Evolutionary conservation across 2,329 filamentous ascomycete genomes (phyloP).

Genomic region (Fusarium robinianum): DNA sequence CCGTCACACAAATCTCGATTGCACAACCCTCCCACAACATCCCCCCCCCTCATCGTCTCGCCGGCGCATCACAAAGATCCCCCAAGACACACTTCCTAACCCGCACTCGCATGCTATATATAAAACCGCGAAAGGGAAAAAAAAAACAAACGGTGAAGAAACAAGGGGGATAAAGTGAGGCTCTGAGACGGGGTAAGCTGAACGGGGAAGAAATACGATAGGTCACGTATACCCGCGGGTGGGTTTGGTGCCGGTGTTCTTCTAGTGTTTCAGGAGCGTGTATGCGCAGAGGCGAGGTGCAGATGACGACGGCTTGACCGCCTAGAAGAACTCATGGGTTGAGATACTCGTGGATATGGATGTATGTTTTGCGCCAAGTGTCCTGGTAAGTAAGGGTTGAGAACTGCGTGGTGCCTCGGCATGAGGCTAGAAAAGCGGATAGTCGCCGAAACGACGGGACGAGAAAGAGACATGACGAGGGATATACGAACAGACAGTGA

Average conservation of each 20-base stretch:
- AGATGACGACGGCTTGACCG: slow-evolving; percentile 28
- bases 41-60: slow-evolving; percentile 2
- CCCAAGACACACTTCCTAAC: too few species aligned
- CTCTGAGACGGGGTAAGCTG: too few species aligned
- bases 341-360: neutral
- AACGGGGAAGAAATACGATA: too few species aligned
- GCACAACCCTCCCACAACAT: slow-evolving; percentile 30
- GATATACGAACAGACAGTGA: slow-evolving; percentile 5
- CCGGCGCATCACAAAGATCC: too few species aligned
- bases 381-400: too few species aligned
- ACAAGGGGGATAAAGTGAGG: neutral
- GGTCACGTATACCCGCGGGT: too few species aligned
- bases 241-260: too few species aligned
- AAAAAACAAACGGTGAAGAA: neutral
- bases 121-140: slow-evolving; percentile 22
- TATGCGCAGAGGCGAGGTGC: slow-evolving; percentile 28
- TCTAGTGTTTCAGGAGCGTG: slow-evolving; percentile 31
- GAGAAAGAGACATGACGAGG: too few species aligned
- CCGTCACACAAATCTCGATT: slow-evolving; percentile 38
- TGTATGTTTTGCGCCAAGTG: neutral
- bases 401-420: too few species aligned
- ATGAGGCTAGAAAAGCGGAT: too few species aligned
- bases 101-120: slow-evolving; percentile 9
- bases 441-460: too few species aligned
- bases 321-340: slow-evolving; percentile 3